Percentiles rank a stretch among this genome's conserved stretches.
Evolutionary conservation across 306 rosid species (phyloP).

Genomic region (Sicyos baderoa): DNA sequence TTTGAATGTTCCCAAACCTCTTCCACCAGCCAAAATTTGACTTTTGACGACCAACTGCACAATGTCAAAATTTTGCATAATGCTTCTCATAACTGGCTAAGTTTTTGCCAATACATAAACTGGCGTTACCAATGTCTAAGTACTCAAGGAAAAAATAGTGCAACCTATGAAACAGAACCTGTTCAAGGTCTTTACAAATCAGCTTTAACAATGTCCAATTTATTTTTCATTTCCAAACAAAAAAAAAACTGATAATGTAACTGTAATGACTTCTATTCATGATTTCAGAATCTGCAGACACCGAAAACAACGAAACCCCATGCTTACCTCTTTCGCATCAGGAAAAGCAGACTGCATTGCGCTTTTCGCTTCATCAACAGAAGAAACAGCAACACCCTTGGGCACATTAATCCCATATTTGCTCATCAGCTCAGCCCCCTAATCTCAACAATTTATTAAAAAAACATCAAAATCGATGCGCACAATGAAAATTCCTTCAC

Average conservation of each 20-base stretch:
- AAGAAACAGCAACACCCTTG: constrained; percentile 37
- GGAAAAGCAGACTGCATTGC: constrained; percentile 57
- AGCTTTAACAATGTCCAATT: neutral
- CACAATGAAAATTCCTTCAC: neutral
- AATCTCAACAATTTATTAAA: constrained; percentile 23
- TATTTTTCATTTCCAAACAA: neutral
- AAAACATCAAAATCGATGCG: neutral
- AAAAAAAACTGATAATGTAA: neutral
- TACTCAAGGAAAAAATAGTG: neutral
- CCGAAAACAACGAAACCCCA: neutral
- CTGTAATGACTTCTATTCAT: neutral
- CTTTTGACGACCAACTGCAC: constrained; percentile 59
- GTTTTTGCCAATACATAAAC: neutral
- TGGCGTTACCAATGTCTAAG: neutral
- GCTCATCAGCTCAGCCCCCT: constrained; percentile 94
- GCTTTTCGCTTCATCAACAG: constrained; percentile 39
- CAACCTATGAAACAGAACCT: neutral
- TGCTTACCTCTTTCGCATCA: constrained; percentile 39
- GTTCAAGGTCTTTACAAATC: neutral
- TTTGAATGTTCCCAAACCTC: constrained; percentile 91
- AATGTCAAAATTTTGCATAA: constrained; percentile 25
- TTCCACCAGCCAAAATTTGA: constrained; percentile 92
- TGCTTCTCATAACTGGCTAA: constrained; percentile 1
- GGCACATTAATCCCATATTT: constrained; percentile 79
- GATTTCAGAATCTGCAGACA: neutral